phyloP scores from a whole-genome alignment of 2,329 filamentous ascomycete genomes.

The Dendrostoma leiphaemia region DNA sequence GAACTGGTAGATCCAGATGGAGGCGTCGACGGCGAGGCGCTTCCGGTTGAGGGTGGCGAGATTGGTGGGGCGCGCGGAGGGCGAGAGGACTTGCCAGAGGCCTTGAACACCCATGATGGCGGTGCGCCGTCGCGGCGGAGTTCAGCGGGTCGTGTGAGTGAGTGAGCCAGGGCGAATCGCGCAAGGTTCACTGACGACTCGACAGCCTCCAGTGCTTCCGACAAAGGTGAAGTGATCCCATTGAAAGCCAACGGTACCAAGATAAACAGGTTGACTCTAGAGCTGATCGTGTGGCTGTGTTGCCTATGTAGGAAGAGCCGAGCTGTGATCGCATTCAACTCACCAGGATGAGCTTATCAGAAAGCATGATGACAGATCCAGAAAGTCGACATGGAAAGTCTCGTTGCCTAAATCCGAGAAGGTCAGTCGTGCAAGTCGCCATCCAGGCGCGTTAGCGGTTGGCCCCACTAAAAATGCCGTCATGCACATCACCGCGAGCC shows the following conservation, averaged over 20 bases:
- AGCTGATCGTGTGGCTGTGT: too few relatives aligned
- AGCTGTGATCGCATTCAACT: too few relatives aligned
- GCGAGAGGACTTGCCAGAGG: constrained; percentile 94
- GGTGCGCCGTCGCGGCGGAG: neutral
- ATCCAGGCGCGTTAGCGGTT: neutral
- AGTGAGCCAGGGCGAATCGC: neutral
- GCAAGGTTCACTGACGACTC: too few relatives aligned
- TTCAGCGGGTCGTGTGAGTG: neutral
- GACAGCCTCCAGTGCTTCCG: neutral
- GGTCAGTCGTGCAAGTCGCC: neutral
- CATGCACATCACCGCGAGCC: constrained; percentile 15
- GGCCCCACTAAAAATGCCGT: constrained; percentile 8
- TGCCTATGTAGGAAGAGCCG: too few relatives aligned
- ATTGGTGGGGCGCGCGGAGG: constrained; percentile 92
- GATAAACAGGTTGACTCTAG: too few relatives aligned
- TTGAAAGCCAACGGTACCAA: too few relatives aligned
- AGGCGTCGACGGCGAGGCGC: constrained; percentile 93
- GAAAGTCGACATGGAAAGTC: too few relatives aligned
- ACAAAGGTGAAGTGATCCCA: neutral
- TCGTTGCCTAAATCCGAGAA: neutral
- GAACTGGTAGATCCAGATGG: constrained; percentile 99
- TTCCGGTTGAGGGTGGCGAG: constrained; percentile 95
- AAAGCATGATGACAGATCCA: too few relatives aligned
- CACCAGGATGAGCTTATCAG: too few relatives aligned
- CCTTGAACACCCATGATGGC: constrained; percentile 89